phyloP scores from a whole-genome alignment of 164 flowering plant genomes.

The Hamamelis virginiana region DNA sequence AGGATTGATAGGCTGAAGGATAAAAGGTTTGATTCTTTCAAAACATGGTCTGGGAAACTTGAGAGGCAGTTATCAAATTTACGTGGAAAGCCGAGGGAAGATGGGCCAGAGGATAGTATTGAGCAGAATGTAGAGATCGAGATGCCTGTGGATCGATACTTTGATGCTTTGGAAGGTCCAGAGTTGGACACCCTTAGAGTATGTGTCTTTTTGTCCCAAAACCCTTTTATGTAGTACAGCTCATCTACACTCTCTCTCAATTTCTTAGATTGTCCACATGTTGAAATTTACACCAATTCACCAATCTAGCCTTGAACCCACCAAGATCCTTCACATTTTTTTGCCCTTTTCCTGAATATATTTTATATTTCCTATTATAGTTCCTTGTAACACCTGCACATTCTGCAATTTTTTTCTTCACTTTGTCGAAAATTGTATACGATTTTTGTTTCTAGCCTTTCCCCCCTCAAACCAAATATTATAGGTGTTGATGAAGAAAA shows the following conservation, averaged over 20 bases:
- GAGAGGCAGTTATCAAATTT: constrained; percentile 64
- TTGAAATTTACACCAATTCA: too few relatives aligned
- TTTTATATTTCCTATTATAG: too few relatives aligned
- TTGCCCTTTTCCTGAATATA: too few relatives aligned
- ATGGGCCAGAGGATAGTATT: constrained; percentile 20
- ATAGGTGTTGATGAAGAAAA: neutral
- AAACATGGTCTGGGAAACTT: constrained; percentile 76
- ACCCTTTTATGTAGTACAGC: too few relatives aligned
- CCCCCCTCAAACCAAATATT: neutral
- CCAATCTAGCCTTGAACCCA: too few relatives aligned
- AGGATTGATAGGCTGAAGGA: constrained; percentile 38
- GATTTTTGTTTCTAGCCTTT: neutral
- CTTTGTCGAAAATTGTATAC: neutral
- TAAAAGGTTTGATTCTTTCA: constrained; percentile 64
- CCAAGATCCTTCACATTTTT: too few relatives aligned
- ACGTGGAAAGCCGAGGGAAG: constrained; percentile 44
- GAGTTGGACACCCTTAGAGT: constrained; percentile 81
- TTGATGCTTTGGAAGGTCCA: constrained; percentile 88
- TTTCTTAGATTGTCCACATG: too few relatives aligned
- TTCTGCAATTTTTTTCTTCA: too few relatives aligned
- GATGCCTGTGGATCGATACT: constrained; percentile 67
- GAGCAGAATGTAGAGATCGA: constrained; percentile 27
- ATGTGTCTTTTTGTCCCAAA: constrained; percentile 20
- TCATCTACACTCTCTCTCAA: too few relatives aligned
- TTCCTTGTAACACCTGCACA: too few relatives aligned